A percentile compares a stretch with the other conserved stretches of the same genome.
These are phyloP conservation scores for Actinomortierella ambigua DNA, from an alignment of 371 early-diverging fungal species.

Conservation along the genomic window DNA sequence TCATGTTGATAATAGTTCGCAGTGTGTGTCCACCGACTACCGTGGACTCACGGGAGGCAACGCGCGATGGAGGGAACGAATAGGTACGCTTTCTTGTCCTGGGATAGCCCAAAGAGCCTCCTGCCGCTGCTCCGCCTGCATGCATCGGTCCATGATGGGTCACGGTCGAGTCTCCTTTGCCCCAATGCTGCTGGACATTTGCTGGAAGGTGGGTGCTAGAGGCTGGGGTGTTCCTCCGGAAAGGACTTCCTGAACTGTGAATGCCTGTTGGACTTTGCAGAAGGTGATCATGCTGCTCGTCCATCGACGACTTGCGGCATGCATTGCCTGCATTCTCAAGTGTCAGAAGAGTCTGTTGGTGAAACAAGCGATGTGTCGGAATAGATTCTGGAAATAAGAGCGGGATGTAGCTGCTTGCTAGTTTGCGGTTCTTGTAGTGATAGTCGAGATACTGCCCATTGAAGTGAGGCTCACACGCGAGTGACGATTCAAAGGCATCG, in stretches of 20 bases:
- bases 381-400: slow-evolving; percentile 54
- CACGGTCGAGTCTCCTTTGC: slow-evolving; percentile 20
- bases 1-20: slow-evolving; percentile 30
- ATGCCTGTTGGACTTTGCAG: too few species aligned
- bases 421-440: slow-evolving; percentile 43
- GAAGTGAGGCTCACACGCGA: slow-evolving; percentile 62
- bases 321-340: slow-evolving; percentile 36
- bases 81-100: slow-evolving; percentile 39
- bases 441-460: slow-evolving; percentile 57
- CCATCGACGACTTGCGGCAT: slow-evolving; percentile 38
- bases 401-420: slow-evolving; percentile 41
- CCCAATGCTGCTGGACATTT: not conserved
- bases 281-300: slow-evolving; percentile 17
- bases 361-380: slow-evolving; percentile 49
- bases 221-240: slow-evolving; percentile 4
- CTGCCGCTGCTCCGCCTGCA: not conserved
- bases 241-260: too few species aligned
- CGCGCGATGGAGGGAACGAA: slow-evolving; percentile 44
- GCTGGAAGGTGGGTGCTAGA: not conserved
- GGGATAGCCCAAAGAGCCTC: not conserved
- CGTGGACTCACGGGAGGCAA: slow-evolving; percentile 13
- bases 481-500: slow-evolving; percentile 55
- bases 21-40: not conserved
- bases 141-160: slow-evolving; percentile 13
- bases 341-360: slow-evolving; percentile 25